These are phyloP conservation scores for Trichoderma polysporum DNA, from an alignment of 2,329 filamentous ascomycete genomes.

Conservation along the genomic window DNA sequence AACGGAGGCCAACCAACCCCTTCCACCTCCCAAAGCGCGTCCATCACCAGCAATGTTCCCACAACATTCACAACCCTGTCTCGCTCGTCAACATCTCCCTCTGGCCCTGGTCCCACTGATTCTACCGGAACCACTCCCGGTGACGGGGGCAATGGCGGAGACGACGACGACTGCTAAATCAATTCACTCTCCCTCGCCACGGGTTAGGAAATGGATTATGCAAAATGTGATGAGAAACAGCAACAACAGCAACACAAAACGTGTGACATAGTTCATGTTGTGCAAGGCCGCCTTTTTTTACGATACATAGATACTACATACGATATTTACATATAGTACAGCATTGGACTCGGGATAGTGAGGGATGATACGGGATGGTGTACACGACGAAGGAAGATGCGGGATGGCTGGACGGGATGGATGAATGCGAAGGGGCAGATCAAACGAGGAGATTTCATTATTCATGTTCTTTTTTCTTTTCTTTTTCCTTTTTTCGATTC, in stretches of 20 bases:
- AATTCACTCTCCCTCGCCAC: too few species aligned
- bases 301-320: slow-evolving; percentile 14
- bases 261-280: background rate
- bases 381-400: background rate
- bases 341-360: background rate
- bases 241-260: background rate
- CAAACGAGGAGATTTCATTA: background rate
- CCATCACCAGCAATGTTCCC: background rate
- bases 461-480: background rate
- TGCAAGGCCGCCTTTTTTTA: background rate
- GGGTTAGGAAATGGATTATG: background rate
- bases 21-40: background rate
- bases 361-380: background rate
- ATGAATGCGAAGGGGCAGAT: background rate
- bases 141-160: background rate
- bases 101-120: slow-evolving; percentile 9
- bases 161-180: background rate
- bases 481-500: background rate
- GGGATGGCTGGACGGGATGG: background rate
- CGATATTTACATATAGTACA: slow-evolving; percentile 11
- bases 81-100: background rate
- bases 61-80: slow-evolving; percentile 14
- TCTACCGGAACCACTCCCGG: background rate
- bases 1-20: too few species aligned
- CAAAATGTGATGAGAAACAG: background rate